A percentile compares a stretch with the other conserved stretches of the same genome.
These are phyloP conservation scores for Penicillium paneum DNA, from an alignment of 2,329 filamentous ascomycete species.

Conservation along the genomic window DNA sequence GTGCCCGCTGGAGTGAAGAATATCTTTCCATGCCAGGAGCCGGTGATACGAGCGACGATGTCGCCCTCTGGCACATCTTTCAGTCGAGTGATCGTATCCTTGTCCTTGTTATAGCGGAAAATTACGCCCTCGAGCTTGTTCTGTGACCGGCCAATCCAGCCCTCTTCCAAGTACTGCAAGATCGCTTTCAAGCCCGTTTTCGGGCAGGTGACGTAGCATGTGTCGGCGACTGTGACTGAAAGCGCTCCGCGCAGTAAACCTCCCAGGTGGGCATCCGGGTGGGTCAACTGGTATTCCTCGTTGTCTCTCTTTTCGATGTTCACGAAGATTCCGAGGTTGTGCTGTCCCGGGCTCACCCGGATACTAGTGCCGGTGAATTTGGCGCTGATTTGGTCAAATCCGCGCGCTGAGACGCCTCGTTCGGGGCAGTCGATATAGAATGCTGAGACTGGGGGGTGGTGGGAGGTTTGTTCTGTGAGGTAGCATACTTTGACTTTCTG, in stretches of 20 bases:
- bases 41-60: constrained; percentile 75
- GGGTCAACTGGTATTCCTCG: constrained; percentile 92
- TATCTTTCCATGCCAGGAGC: constrained; percentile 75
- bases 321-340: constrained; percentile 95
- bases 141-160: constrained; percentile 86
- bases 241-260: constrained; percentile 84
- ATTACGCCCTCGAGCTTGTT: constrained; percentile 89
- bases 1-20: constrained; percentile 55
- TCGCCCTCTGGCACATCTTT: constrained; percentile 85
- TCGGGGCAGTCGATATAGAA: constrained; percentile 92
- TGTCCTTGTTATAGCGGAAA: constrained; percentile 84
- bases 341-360: constrained; percentile 83
- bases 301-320: constrained; percentile 73
- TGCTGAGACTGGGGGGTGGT: constrained; percentile 94
- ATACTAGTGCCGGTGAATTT: constrained; percentile 97
- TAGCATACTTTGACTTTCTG: constrained; percentile 77
- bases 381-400: constrained; percentile 93
- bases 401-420: constrained; percentile 79
- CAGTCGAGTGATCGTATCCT: constrained; percentile 74
- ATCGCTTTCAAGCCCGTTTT: constrained; percentile 89
- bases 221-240: constrained; percentile 84
- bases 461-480: constrained; percentile 94
- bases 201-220: constrained; percentile 84
- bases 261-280: constrained; percentile 88
- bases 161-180: constrained; percentile 87